Conservation (phyloP, 192 early-diverging fungal species). For the Piromyces finnis region DNA sequence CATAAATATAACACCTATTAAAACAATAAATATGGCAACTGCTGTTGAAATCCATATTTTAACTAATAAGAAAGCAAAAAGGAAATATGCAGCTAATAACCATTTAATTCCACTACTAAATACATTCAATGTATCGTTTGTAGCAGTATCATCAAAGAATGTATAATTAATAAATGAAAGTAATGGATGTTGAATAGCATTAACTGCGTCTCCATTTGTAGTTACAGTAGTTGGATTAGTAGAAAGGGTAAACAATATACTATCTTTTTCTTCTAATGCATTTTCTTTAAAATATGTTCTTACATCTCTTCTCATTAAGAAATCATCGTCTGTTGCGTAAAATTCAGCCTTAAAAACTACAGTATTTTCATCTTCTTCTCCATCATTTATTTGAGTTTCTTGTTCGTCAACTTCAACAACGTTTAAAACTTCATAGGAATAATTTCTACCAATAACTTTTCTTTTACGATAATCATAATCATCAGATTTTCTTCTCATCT, state of each 20-base stretch:
- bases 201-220: background rate
- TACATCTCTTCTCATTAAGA: background rate
- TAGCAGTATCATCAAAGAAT: background rate
- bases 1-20: background rate
- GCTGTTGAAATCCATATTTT: background rate
- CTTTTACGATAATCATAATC: background rate
- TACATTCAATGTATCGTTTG: background rate
- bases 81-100: background rate
- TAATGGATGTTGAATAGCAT: background rate
- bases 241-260: background rate
- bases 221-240: background rate
- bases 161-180: background rate
- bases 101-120: background rate
- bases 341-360: background rate
- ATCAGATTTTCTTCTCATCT: background rate
- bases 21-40: background rate
- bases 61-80: background rate
- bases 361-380: background rate
- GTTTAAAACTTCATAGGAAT: background rate
- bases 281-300: background rate
- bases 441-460: background rate
- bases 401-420: background rate
- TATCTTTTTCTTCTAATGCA: background rate
- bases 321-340: background rate
- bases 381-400: background rate